A percentile compares a stretch with the other conserved stretches of the same genome.
phyloP scores from a whole-genome alignment of 768 basidiomycete genomes.

The Cystobasidium onofrii region DNA sequence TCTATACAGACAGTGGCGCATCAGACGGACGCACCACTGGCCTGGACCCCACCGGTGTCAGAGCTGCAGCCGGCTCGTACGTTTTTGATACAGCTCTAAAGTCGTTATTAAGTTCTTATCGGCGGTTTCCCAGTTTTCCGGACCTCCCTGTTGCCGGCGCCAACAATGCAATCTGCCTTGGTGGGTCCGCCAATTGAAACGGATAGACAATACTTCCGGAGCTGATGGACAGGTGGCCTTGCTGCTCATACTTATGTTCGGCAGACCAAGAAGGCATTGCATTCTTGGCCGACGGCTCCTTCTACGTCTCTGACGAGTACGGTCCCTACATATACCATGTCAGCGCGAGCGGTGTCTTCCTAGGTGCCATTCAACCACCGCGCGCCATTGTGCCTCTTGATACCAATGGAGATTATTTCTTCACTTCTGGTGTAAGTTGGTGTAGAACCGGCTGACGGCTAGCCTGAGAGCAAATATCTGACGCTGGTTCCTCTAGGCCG shows the following conservation, averaged over 20 bases:
- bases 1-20: constrained; percentile 52
- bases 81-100: constrained; percentile 32
- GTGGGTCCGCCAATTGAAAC: neutral
- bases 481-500: constrained; percentile 40
- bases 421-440: constrained; percentile 50
- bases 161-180: constrained; percentile 51
- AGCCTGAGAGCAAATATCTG: too few relatives aligned
- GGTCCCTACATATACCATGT: constrained; percentile 56
- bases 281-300: constrained; percentile 55
- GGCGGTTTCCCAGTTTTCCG: constrained; percentile 51
- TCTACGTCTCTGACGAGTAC: constrained; percentile 64
- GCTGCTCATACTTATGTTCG: neutral
- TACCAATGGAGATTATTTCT: constrained; percentile 50
- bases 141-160: constrained; percentile 48
- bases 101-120: constrained; percentile 35
- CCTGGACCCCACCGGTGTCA: constrained; percentile 53
- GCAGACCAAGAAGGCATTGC: constrained; percentile 58
- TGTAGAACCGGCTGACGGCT: too few relatives aligned
- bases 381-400: constrained; percentile 53
- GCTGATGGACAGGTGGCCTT: neutral
- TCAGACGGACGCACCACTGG: constrained; percentile 51
- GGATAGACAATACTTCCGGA: too few relatives aligned
- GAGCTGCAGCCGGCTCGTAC: constrained; percentile 47
- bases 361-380: constrained; percentile 57
- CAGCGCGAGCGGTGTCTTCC: constrained; percentile 50